Base-by-base conservation (phyloP, 306 rosid genomes). In the Quercus dentata region DNA sequence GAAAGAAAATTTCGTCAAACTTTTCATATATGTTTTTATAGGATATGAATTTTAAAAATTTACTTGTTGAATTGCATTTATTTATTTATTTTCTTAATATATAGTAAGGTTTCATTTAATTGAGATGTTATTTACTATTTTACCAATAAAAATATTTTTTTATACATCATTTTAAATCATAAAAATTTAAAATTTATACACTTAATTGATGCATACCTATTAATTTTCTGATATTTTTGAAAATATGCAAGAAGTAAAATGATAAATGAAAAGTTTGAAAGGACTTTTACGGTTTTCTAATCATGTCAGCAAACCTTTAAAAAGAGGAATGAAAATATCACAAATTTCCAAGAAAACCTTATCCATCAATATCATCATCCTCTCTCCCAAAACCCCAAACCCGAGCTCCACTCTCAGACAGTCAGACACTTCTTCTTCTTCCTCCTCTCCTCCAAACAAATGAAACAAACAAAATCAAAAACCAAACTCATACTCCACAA, bases 291-390 rank as follows among this genome's bases (percentile, higher is more conserved):
- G 46, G 46, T 41, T 41, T 41, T 41, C 46, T 41, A 8, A 8
- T 41, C 46, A 41, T 0, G 46, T 41, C 46, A 41, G 46, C 46
- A 41, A 8, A 41, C 46, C 46, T 41, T 41, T n/a, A 56, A 6
- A 21, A n/a, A 1, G 21, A 58, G 25, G 23, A 27, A 23, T 19
- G 58, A 67, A 18, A 33, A 33, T 31, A 83, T 70, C 75, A 64
- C 4, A 71, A 71, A 1, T 27, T 74, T 61, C 28, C 38, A 14
- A 44, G 59, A 80, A 73, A 72, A 85, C 79, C 91, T 85, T 85
- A 85, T 88, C 86, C 86, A 41, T 51, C 76, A 38, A 41, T 41
- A 41, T 52, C 78, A 49, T 49, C 52, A 5, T 30, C 52, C 2
- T 19, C 72, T 35, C 27, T n/a, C 52, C 25, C 52, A 41, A 13